Conservation (phyloP, 2,329 filamentous ascomycete species). For the Raffaelea albimanens region DNA sequence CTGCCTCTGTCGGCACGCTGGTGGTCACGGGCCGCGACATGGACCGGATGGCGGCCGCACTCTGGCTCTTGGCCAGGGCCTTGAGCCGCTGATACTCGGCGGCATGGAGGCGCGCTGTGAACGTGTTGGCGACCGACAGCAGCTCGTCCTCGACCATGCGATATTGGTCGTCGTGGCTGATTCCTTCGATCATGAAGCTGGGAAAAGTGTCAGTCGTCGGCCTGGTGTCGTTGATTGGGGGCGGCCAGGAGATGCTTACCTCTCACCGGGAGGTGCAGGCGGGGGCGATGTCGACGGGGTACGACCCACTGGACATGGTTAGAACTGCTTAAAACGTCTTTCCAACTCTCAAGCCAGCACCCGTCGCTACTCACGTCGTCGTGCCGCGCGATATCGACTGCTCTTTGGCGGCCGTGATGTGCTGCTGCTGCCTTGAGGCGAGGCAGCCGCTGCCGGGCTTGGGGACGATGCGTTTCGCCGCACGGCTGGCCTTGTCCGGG, state of each 20-base stretch:
- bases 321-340: no score
- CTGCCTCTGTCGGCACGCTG: slow-evolving; percentile 25
- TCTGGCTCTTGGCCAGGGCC: slow-evolving; percentile 41
- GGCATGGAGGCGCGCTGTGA: slow-evolving; percentile 68
- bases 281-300: slow-evolving; percentile 23
- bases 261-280: slow-evolving; percentile 18
- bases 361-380: not conserved
- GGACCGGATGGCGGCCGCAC: slow-evolving; percentile 39
- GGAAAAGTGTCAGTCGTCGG: not conserved
- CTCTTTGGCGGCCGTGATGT: not conserved
- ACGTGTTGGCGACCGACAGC: slow-evolving; percentile 53
- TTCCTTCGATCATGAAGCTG: slow-evolving; percentile 55
- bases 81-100: slow-evolving; percentile 66
- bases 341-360: no score
- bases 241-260: slow-evolving; percentile 8
- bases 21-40: slow-evolving; percentile 44
- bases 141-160: slow-evolving; percentile 84
- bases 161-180: slow-evolving; percentile 60
- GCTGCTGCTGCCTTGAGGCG: not conserved
- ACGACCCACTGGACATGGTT: no score
- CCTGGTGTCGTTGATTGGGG: not conserved
- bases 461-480: not conserved
- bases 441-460: not conserved
- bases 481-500: not conserved
- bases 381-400: not conserved